Base-by-base conservation (phyloP, 805 yeast genomes). In the Zygosaccharomyces pseudorouxii region DNA sequence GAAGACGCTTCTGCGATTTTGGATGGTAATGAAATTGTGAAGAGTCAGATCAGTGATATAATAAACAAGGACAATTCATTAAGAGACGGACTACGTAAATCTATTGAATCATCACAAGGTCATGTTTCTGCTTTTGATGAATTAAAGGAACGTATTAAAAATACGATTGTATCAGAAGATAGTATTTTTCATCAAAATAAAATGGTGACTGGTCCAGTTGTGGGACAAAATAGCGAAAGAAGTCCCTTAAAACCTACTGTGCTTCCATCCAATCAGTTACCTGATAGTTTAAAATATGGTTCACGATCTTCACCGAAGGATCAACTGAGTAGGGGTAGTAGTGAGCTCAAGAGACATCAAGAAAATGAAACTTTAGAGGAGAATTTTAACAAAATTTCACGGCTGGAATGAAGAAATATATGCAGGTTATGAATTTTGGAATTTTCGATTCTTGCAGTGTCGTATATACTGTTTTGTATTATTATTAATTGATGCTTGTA, bases 11-110 rank as follows among this genome's bases (percentile, higher is more conserved):
- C 52, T 7, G 46, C 47, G 8, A 20, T 36, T 9, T 27, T 52
- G 35, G 51, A 47, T 16, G 49, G 46, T n/a, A 52, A 59, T 35
- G 31, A 30, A 11, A 38, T 42, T 4, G 52, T 65, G 6, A 48
- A 48, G 25, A 43, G 48, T 4, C 55, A 59, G n/a, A 50, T 65
- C 31, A 40, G 54, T 9, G 47, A 53, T 5, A 55, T 64, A 1
- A 35, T 53, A 30, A 30, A 39, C 8, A 62, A 56, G 38, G 58
- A 61, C 42, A 30, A 14, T 3, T 29, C 38, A 14, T 45, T 60
- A 28, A 52, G 53, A 31, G 28, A 48, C 3, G 33, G 49, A 23
- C 16, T 58, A 22, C 41, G 45, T 10, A 51, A 49, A 22, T 42
- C 53, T 23, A 27, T 46, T 11, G 35, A 36, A 16, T 47, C 49